Evolutionary conservation across 345 rosid genomes (phyloP).

Genomic region (Fremontodendron californicum): DNA sequence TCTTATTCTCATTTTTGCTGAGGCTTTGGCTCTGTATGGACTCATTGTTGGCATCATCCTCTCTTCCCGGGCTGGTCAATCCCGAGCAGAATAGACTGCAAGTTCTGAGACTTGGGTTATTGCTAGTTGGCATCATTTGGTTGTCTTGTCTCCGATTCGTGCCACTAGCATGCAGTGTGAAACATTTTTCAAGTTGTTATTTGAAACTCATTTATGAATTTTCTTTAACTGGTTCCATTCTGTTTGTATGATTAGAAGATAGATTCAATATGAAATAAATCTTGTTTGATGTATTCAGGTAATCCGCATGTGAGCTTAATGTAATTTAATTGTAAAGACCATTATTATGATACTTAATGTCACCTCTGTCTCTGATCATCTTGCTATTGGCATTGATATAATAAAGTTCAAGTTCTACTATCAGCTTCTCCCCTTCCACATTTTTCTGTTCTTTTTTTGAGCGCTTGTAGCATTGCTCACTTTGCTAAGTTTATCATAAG

Average conservation of each 20-base stretch:
- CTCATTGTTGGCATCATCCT: constrained; percentile 52
- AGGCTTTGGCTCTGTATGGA: too few species aligned
- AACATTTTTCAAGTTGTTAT: not conserved
- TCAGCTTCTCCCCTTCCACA: not conserved
- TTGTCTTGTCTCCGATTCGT: not conserved
- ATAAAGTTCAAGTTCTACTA: not conserved
- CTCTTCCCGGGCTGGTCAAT: constrained; percentile 29
- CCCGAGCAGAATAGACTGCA: constrained; percentile 11
- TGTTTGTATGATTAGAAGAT: not conserved
- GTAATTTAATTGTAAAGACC: not conserved
- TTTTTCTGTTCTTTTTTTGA: too few species aligned
- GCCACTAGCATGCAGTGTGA: not conserved
- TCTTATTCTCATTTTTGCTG: too few species aligned
- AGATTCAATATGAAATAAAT: not conserved
- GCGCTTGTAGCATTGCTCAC: too few species aligned
- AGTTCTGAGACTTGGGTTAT: not conserved
- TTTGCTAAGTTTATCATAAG: too few species aligned
- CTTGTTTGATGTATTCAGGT: not conserved
- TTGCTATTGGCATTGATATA: not conserved
- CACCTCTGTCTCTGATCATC: not conserved
- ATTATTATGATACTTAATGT: not conserved
- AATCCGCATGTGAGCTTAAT: not conserved
- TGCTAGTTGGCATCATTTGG: not conserved
- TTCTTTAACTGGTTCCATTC: not conserved
- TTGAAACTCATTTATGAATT: not conserved